A percentile compares a stretch with the other conserved stretches of the same genome.
phyloP scores from a whole-genome alignment of 116 monocot genomes.

The Zostera marina region DNA sequence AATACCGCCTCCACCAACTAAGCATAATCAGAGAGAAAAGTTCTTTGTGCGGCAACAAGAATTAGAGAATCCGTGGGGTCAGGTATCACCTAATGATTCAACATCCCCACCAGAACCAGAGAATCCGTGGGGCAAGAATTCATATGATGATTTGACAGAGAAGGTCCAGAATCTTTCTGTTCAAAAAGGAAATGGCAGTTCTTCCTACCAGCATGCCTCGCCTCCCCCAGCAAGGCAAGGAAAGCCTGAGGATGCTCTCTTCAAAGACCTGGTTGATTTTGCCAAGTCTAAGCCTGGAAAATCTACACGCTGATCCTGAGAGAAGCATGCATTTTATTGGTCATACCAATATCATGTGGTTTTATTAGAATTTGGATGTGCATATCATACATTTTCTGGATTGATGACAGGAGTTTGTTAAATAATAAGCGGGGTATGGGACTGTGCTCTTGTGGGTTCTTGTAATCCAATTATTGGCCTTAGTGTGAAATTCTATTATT shows the following conservation, averaged over 20 bases:
- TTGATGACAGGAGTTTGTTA: too few species aligned
- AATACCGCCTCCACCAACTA: slow-evolving; percentile 80
- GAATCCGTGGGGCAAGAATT: background rate
- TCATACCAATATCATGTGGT: too few species aligned
- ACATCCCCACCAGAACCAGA: background rate
- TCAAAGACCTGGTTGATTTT: slow-evolving; percentile 92
- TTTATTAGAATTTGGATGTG: too few species aligned
- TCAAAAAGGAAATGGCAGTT: slow-evolving; percentile 13
- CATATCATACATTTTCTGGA: too few species aligned
- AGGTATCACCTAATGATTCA: background rate
- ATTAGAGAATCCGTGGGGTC: background rate
- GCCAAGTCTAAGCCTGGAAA: slow-evolving; percentile 45
- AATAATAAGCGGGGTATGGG: too few species aligned
- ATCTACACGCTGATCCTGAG: background rate
- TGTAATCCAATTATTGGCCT: too few species aligned
- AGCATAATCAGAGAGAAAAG: slow-evolving; percentile 79
- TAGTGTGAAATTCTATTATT: too few species aligned
- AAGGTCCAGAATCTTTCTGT: slow-evolving; percentile 36
- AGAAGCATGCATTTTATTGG: too few species aligned
- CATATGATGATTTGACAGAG: slow-evolving; percentile 5
- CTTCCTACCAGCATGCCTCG: slow-evolving; percentile 4
- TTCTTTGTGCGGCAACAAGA: slow-evolving; percentile 56
- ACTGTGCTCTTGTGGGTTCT: too few species aligned
- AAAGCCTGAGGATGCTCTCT: slow-evolving; percentile 68
- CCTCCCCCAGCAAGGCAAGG: slow-evolving; percentile 13